These are phyloP conservation scores for Trichosanthes truncata DNA, from an alignment of 306 rosid species.

Conservation along the genomic window DNA sequence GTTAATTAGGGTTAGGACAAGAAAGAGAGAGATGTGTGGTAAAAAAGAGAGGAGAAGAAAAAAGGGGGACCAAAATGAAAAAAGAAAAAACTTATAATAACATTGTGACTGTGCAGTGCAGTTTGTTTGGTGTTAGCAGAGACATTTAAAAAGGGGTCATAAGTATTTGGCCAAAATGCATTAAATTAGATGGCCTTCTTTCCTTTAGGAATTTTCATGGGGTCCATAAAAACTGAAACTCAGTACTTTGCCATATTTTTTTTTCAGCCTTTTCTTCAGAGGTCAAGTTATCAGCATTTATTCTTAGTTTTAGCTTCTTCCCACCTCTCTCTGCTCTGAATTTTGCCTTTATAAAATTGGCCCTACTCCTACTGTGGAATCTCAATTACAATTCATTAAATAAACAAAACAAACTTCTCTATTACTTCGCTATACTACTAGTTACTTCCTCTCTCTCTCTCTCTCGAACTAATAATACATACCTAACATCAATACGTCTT, in stretches of 20 bases:
- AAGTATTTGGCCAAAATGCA: background rate
- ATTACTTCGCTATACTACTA: too few species aligned
- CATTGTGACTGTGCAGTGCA: background rate
- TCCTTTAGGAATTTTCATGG: background rate
- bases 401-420: too few species aligned
- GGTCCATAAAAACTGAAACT: background rate
- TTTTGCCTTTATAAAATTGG: background rate
- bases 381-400: background rate
- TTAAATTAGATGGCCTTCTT: background rate
- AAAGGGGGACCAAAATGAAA: background rate
- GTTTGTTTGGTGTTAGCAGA: background rate
- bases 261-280: background rate
- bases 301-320: background rate
- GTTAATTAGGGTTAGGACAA: background rate
- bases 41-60: background rate
- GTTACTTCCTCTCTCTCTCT: background rate
- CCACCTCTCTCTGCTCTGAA: background rate
- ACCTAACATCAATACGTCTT: too few species aligned
- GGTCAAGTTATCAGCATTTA: background rate
- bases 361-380: background rate
- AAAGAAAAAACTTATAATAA: background rate
- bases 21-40: background rate
- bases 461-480: background rate
- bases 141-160: background rate
- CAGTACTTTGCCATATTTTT: slow-evolving; percentile 1